phyloP scores from a whole-genome alignment of 208 protist species.

The Crithidia fasciculata region DNA sequence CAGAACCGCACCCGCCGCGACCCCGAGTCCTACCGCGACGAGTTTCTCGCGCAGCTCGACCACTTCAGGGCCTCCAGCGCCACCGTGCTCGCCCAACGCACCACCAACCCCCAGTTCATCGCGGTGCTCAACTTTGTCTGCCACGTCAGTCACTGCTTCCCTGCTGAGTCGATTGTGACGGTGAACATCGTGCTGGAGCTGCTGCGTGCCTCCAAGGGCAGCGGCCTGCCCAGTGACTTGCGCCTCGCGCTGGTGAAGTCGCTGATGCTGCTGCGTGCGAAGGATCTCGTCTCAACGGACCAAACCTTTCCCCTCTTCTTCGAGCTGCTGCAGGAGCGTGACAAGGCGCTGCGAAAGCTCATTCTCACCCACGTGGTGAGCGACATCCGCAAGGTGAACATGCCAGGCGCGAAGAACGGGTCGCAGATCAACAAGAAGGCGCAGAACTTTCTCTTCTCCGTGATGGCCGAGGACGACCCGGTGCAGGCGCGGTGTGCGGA shows the following conservation, averaged over 20 bases:
- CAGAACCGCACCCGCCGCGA: conserved; percentile 96
- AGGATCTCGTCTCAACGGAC: conserved; percentile 86
- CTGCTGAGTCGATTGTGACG: conserved; percentile 78
- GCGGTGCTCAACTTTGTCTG: conserved; percentile 84
- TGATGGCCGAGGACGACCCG: conserved; percentile 93
- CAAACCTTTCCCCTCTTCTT: conserved; percentile 95
- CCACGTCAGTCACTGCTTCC: conserved; percentile 93
- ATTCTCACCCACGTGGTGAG: conserved; percentile 94
- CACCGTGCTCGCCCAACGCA: conserved; percentile 89
- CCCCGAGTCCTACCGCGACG: conserved; percentile 95
- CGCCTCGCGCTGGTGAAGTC: conserved; percentile 90
- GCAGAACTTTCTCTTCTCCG: conserved; percentile 96
- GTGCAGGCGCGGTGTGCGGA: conserved; percentile 95
- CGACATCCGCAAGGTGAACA: conserved; percentile 95
- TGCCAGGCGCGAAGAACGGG: conserved; percentile 82
- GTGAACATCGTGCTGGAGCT: conserved; percentile 89
- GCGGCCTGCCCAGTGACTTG: conserved; percentile 80
- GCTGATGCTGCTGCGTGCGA: conserved; percentile 94
- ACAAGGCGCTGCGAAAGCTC: conserved; percentile 92
- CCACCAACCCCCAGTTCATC: conserved; percentile 87
- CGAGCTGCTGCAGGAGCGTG: conserved; percentile 94
- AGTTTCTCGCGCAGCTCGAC: conserved; percentile 94
- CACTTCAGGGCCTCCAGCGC: conserved; percentile 93
- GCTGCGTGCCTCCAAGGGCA: conserved; percentile 78
- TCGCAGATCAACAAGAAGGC: conserved; percentile 93